Percentiles rank a stretch among this genome's conserved stretches.
These are phyloP conservation scores for Calycina herbarum DNA, from an alignment of 2,329 filamentous ascomycete species.

Conservation along the genomic window DNA sequence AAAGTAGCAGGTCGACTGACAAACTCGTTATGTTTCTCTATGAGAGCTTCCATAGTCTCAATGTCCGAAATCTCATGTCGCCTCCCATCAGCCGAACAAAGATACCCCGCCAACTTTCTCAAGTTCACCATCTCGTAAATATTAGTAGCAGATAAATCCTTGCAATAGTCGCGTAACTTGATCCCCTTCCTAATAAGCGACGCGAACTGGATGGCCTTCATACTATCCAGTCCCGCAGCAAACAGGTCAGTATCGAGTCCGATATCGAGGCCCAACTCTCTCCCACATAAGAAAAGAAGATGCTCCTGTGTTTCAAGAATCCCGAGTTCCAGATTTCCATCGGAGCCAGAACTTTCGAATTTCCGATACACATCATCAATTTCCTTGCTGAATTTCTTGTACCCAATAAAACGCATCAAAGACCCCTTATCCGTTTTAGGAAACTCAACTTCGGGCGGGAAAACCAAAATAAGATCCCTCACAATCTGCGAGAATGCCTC, in stretches of 20 bases:
- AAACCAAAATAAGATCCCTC: conserved; percentile 51
- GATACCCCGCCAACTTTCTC: conserved; percentile 44
- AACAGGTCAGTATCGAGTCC: conserved; percentile 57
- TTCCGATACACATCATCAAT: conserved; percentile 45
- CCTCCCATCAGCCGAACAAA: conserved; percentile 43
- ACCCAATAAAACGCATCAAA: conserved; percentile 51
- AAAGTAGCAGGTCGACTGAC: no score
- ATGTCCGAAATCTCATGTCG: conserved; percentile 38
- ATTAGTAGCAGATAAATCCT: conserved; percentile 52
- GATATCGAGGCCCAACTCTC: neutral
- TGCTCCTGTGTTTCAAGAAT: neutral
- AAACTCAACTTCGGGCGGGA: conserved; percentile 45
- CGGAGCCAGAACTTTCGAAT: neutral
- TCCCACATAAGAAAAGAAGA: neutral
- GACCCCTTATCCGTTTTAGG: conserved; percentile 55
- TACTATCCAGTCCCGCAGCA: conserved; percentile 55
- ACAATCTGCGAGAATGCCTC: conserved; percentile 56
- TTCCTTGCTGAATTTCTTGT: conserved; percentile 44
- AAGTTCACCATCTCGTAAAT: conserved; percentile 59
- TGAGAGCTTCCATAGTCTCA: conserved; percentile 23
- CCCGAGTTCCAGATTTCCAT: neutral
- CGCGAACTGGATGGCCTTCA: conserved; percentile 58
- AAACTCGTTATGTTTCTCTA: no score
- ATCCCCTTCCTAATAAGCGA: conserved; percentile 51
- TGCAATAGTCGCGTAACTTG: conserved; percentile 44